Evolutionary conservation across 768 basidiomycete species (phyloP), one percentile per base, ranked within the genome.

Genomic region (Hygrocybe coccinea): DNA sequence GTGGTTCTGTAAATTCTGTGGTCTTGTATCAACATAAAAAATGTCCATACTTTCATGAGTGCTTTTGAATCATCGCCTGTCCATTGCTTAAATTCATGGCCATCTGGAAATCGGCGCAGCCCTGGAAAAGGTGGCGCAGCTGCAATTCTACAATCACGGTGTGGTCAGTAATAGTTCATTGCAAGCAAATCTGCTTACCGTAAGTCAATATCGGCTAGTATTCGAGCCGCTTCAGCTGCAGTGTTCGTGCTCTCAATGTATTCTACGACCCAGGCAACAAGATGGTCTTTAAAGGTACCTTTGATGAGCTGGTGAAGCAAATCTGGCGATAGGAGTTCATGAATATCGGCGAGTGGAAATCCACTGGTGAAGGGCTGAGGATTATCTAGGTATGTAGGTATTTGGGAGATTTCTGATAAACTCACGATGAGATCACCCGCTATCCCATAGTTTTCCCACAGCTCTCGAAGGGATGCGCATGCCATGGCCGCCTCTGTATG

Each of bases 241-340:
- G 55, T 56, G 36, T 70, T 59, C 10, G 37, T 55, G 3, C 46
- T 10, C 11, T 55, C 43, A 0, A 74, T 49, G 50, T 70, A 74
- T 22, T 62, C 47, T 1, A 39, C 58, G 0, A 74, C 63, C 73
- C 72, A 74, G 1, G 52, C 52, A 1, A 75, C 69, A 6, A 75
- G 57, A 50, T 75, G 73, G 41, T 74, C 73, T 55, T 74, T 75
- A 62, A 74, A 74, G 2, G 64, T 62, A 1, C 70, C 71, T 58
- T 71, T 72, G 58, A 72, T 69, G 12, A 72, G 8, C 47, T 73
- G 73, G 56, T 74, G 72, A 0, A 74, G 61, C 1, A 72, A 55
- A 50, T 74, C 71, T 0, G 68, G 64, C 0, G 71, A 52, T 5
- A 73, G 37, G 0, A 69, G 44, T 39, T 69, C 60, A 35, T 74